phyloP scores from a whole-genome alignment of 148 eudicot species.

The Nyssa sinensis region DNA sequence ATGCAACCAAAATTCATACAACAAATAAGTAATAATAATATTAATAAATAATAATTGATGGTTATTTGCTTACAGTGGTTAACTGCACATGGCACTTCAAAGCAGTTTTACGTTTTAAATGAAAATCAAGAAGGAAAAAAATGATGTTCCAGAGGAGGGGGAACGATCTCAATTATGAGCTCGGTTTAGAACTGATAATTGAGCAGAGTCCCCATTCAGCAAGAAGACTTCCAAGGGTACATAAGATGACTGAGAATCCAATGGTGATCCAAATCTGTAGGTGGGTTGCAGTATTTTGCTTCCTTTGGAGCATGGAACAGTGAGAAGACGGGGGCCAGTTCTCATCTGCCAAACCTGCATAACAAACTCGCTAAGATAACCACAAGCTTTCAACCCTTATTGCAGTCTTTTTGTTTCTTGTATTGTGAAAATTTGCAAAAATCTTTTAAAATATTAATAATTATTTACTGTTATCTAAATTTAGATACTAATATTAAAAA shows the following conservation, averaged over 20 bases:
- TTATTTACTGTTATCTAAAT: too few relatives aligned
- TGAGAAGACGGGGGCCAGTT: conserved; percentile 75
- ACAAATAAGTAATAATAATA: not conserved
- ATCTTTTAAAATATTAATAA: too few relatives aligned
- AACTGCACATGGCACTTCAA: not conserved
- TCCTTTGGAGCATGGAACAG: conserved; percentile 73
- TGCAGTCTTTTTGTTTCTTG: too few relatives aligned
- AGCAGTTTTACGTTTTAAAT: conserved; percentile 4
- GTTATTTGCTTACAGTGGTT: not conserved
- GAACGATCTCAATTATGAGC: conserved; percentile 31
- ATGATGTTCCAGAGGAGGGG: not conserved
- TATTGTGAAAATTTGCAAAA: too few relatives aligned
- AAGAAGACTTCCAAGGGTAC: conserved; percentile 81
- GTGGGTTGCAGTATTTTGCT: conserved; percentile 94
- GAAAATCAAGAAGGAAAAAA: not conserved
- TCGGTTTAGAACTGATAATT: conserved; percentile 69
- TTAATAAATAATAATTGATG: not conserved
- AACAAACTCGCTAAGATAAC: not conserved
- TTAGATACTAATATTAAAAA: too few relatives aligned
- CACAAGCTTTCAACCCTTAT: not conserved
- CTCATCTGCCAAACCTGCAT: conserved; percentile 98
- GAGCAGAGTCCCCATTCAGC: conserved; percentile 92
- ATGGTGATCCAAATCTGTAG: conserved; percentile 67
- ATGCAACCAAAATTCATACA: not conserved
- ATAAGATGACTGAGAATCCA: conserved; percentile 52